A percentile compares a stretch with the other conserved stretches of the same genome.
Conservation (phyloP, 2,329 filamentous ascomycete genomes). For the Grosmannia penicillata region DNA sequence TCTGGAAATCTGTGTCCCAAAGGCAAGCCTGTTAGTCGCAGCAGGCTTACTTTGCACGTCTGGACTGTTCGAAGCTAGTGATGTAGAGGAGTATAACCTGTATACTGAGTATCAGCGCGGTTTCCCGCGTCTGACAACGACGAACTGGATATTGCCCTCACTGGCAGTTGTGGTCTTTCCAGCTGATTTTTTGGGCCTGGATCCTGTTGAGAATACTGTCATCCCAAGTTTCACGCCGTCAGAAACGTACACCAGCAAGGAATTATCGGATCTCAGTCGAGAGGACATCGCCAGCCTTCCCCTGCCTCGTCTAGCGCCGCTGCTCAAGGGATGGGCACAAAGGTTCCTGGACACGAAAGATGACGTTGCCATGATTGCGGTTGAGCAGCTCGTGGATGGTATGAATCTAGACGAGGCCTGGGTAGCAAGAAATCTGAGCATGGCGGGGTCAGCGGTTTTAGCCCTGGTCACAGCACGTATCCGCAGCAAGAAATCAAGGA, state of each 20-base stretch:
- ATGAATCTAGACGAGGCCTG: neutral
- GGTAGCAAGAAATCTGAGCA: neutral
- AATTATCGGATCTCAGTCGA: neutral
- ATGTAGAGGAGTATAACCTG: no score
- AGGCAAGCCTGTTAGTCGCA: no score
- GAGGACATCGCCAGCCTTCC: neutral
- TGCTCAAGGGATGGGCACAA: neutral
- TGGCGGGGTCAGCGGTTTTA: neutral
- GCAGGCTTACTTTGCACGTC: no score
- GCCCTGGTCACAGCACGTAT: neutral
- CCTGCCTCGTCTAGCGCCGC: neutral
- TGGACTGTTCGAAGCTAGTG: no score
- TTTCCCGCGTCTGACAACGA: neutral
- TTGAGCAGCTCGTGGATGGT: constrained; percentile 1
- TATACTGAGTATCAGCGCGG: neutral
- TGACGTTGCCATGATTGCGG: neutral
- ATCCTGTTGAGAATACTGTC: neutral
- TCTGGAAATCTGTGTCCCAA: neutral
- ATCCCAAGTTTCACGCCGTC: neutral
- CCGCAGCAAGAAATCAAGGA: neutral
- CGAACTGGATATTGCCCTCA: neutral
- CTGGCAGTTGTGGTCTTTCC: neutral
- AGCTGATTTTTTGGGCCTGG: neutral
- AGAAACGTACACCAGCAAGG: neutral
- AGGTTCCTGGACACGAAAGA: neutral